Evolutionary conservation across 306 rosid genomes (phyloP), one percentile per base, ranked within the genome.

Genomic region (Dalbergia cochinchinensis): DNA sequence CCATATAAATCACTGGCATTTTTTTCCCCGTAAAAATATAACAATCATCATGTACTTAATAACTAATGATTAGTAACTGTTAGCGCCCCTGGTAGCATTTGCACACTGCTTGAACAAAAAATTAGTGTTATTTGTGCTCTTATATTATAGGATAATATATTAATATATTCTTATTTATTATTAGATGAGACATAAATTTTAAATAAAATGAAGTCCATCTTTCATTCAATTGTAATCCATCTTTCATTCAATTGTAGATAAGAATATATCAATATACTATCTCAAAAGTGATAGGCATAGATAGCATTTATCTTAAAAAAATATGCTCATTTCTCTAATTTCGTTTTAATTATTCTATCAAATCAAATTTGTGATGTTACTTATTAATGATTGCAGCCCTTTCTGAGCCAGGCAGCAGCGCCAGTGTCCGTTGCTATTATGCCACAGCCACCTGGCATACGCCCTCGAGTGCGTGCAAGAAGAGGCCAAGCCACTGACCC

Each of bases 401-500:
- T 83, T 80, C 99, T 89, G 37, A 86, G 87, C 71, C 99, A 92
- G 51, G 60, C 81, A 51, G 81, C 77, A 47, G 53, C 65, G 41
- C 83, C 87, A 20, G 86, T 80, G 14, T 82, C 82, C 15, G 72
- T 70, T 75, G 61, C 79, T 74, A 64, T 80, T 20, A 62, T 80
- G 54, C 89, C 86, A 13, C 96, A 89, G 34, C 86, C 97, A 66
- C 93, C 96, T 42, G 54, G 84, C 15, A 79, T 91, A 34, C 97
- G 97, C 53, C 99, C 99, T 31, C 86, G 98, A 79, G 93, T 93
- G 45, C 89, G 99, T 84, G 99, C 99, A 55, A 88, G 99, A 81
- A 90, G 99, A 74, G 99, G 99, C 35, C 98, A 96, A 84, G 99
- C 99, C 26, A 96, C 99, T 1, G 99, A 96, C 73, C 99, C 99